Base-by-base conservation (phyloP, 345 rosid species). In the Hibiscus mutabilis region DNA sequence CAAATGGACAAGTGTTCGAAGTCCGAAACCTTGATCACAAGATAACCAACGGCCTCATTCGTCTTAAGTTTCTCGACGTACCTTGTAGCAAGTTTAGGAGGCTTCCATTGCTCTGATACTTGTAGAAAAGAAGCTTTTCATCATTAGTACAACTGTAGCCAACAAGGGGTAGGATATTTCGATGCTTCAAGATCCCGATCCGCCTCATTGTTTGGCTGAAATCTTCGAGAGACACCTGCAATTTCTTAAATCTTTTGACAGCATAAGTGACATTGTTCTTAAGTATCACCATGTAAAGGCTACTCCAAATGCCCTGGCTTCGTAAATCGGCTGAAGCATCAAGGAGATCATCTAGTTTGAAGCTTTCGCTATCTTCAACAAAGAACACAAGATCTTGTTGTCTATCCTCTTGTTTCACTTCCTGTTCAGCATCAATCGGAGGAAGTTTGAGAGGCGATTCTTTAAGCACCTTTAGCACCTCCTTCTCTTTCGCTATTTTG, bases 21-120 rank as follows among this genome's bases (percentile, higher is more conserved):
- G 79, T 85, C 76, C 19, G 77, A n/a, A 53, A 81, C 58, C 22
- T 22, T 4, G 16, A 57, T 22, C 60, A 57, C 7, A 5, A 12
- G 16, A 57, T 11, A 11, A 22, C 16, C 15, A 9, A 35, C 9
- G 11, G 57, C 60, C 58, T 53, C 58, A 18, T 53, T 18, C 24
- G 3, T 53, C 12, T 18, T 53, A 53, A 19, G 53, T 4, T 47
- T 47, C 59, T 24, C 6, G 27, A 22, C 80, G 74, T 79, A 86
- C 90, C 75, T 61, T 83, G 83, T 13, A 83, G 68, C 35, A 82
- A 66, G 71, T 79, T 77, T 16, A 82, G 76, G 40, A 88, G 79
- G 79, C 86, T 85, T n/a, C 89, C 93, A 65, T 81, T 88, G 74
- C 22, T 72, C 44, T 86, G 90, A 69, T 80, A 84, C 78, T 77